phyloP scores from a whole-genome alignment of 345 rosid species.

The Populus alba region DNA sequence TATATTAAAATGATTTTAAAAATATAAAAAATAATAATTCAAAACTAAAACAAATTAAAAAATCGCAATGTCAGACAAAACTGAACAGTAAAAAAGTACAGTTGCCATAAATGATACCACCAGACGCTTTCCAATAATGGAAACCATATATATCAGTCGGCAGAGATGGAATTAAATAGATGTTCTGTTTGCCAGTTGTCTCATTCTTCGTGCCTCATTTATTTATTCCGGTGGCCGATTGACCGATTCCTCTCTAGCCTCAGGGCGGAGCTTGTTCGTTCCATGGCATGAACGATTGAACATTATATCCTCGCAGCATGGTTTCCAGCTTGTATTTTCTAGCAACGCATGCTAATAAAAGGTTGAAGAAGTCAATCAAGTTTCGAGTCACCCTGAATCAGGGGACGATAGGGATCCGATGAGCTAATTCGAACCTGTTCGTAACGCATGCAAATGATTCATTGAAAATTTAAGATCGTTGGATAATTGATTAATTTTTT shows the following conservation, averaged over 20 bases:
- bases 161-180: neutral
- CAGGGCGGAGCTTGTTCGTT: neutral
- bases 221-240: neutral
- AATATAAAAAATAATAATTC: no score
- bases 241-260: neutral
- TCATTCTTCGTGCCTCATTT: neutral
- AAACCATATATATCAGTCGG: neutral
- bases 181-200: neutral
- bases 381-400: neutral
- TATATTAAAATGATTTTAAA: no score
- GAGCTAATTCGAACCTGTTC: neutral
- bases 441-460: neutral
- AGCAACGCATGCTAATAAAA: neutral
- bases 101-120: conserved; percentile 19
- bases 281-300: neutral
- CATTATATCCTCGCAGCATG: neutral
- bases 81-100: neutral
- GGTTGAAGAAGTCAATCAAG: neutral
- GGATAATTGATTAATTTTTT: no score
- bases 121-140: neutral
- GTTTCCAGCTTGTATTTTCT: neutral
- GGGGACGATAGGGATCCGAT: neutral
- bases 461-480: neutral
- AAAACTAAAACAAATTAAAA: no score
- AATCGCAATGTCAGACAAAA: no score